Evolutionary conservation across 495 filamentous ascomycete genomes (phyloP), one percentile per base, ranked within the genome.

Genomic region (Bryoglossum gracile): DNA sequence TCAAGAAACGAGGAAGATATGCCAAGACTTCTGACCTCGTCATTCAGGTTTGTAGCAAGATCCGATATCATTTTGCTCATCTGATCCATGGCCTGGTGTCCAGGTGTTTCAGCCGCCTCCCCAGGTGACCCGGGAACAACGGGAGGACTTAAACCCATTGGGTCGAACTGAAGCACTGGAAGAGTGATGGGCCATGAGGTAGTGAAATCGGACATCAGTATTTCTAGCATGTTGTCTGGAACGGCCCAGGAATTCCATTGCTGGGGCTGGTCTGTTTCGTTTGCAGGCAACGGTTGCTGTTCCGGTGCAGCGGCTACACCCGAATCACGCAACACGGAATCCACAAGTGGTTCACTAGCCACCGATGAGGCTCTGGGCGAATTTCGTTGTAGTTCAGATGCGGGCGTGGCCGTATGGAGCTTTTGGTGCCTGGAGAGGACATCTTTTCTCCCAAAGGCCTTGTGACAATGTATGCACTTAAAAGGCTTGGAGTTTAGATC

Each of bases 51-150:
- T 25, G 38, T 23, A 1, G 48, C 43, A 2, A 43, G n/a, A 2
- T 10, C 39, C n/a, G 48, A 43, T 17, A 51, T 51, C 13, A 51
- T 14, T 19, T 18, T 23, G 30, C 48, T 51, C 48, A 51, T 51
- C 19, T 51, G 48, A 2, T 35, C 4, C 48, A 51, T 51, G 3
- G 48, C 48, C 38, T 43, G 38, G 37, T 51, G 48, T 4, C 48
- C 48, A n/a, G n/a, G n/a, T n/a, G n/a, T n/a, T n/a, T n/a, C n/a
- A n/a, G n/a, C n/a, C n/a, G n/a, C n/a, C 6, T 30, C 37, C 4
- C 47, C 47, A 9, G 17, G 10, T 8, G 14, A 26, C 25, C 25
- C 19, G 14, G 23, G 8, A 3, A 9, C 11, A 11, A 6, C 28
- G 4, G 32, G 30, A 21, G 24, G 21, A 43, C 13, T 4, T 8